A percentile compares a stretch with the other conserved stretches of the same genome.
Evolutionary conservation across 257 asterid genomes (phyloP).

Genomic region (Gardenia jasminoides): DNA sequence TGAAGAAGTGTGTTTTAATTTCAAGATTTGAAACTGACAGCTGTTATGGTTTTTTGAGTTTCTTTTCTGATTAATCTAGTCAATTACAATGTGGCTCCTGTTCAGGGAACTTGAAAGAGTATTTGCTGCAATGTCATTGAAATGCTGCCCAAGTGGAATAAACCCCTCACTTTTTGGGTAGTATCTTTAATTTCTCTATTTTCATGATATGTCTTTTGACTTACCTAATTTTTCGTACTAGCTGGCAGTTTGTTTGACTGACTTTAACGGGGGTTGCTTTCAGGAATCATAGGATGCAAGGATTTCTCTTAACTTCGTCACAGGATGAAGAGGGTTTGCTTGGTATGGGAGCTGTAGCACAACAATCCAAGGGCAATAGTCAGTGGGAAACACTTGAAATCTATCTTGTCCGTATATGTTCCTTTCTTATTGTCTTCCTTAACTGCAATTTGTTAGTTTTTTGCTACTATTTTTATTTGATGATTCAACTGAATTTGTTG

Average conservation of each 20-base stretch:
- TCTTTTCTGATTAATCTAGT: not conserved
- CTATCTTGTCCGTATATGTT: slow-evolving; percentile 71
- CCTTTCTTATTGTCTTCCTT: not conserved
- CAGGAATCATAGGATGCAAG: slow-evolving; percentile 66
- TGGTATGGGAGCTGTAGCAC: slow-evolving; percentile 46
- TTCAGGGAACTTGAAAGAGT: slow-evolving; percentile 89
- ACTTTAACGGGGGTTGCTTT: slow-evolving; percentile 17
- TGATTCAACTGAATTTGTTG: not conserved
- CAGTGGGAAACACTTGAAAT: slow-evolving; percentile 92
- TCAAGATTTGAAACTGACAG: not conserved
- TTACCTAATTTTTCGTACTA: not conserved
- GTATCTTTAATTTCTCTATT: slow-evolving; percentile 13
- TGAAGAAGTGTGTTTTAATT: slow-evolving; percentile 56
- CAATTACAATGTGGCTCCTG: not conserved
- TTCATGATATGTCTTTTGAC: not conserved
- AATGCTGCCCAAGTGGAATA: slow-evolving; percentile 70
- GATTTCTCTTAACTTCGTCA: slow-evolving; percentile 74
- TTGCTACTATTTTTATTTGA: not conserved
- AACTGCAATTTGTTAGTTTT: not conserved
- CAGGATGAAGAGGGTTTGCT: slow-evolving; percentile 51
- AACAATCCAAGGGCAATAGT: slow-evolving; percentile 50
- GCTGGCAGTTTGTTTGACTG: slow-evolving; percentile 15
- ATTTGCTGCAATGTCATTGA: slow-evolving; percentile 68
- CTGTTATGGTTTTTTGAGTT: not conserved
- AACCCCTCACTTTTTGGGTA: slow-evolving; percentile 47